Conservation (phyloP, 148 eudicot genomes). For the Mesembryanthemum crystallinum region DNA sequence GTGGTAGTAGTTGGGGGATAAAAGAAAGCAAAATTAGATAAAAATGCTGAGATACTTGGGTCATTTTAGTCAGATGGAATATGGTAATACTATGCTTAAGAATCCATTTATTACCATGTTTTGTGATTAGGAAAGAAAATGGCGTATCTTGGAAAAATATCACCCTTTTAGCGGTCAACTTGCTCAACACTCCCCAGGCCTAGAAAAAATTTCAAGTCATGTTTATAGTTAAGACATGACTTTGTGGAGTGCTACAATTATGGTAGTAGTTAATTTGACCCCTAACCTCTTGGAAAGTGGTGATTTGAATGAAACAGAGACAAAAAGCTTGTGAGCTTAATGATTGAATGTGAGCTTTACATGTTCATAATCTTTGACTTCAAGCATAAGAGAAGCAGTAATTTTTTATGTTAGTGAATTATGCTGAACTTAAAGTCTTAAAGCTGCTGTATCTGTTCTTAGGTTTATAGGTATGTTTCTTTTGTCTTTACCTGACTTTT, state of each 20-base stretch:
- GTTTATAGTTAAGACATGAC: background rate
- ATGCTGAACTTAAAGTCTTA: background rate
- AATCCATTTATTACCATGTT: too few relatives aligned
- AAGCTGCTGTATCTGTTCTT: conserved; percentile 1
- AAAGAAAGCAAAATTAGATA: background rate
- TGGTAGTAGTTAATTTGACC: background rate
- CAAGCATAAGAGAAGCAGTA: conserved; percentile 38
- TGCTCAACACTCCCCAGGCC: background rate
- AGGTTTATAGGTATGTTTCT: background rate
- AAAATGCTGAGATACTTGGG: background rate
- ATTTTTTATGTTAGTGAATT: background rate
- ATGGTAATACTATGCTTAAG: too few relatives aligned
- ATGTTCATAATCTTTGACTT: conserved; percentile 41
- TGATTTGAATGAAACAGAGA: background rate
- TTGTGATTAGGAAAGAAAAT: background rate
- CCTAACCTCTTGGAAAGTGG: conserved; percentile 13
- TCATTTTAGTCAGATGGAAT: too few relatives aligned
- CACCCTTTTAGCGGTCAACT: background rate
- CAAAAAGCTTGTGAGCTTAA: conserved; percentile 24
- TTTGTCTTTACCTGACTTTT: conserved; percentile 4
- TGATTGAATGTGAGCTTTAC: conserved; percentile 27
- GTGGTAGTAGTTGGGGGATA: background rate
- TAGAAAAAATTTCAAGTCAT: background rate
- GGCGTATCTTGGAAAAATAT: background rate
- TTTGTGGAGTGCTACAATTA: background rate